A percentile compares a stretch with the other conserved stretches of the same genome.
These are phyloP conservation scores for Colletotrichum aenigma DNA, from an alignment of 2,329 filamentous ascomycete species.

Conservation along the genomic window DNA sequence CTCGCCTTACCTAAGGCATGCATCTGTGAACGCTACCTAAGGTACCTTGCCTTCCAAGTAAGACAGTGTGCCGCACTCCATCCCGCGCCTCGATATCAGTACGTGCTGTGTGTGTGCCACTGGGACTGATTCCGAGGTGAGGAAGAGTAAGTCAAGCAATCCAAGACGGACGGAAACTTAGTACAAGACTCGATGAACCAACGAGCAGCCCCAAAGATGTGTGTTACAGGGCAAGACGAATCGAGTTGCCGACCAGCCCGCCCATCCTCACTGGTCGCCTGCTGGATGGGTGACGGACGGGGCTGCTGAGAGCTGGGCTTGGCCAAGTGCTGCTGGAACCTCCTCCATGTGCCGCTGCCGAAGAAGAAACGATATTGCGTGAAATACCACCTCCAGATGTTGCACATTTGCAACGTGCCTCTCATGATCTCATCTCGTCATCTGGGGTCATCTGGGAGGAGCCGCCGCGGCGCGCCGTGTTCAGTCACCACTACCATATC, in stretches of 20 bases:
- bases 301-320: not conserved
- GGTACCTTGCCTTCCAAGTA: not conserved
- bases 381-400: not conserved
- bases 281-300: not conserved
- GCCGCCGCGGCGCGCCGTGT: not conserved
- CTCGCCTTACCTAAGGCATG: not conserved
- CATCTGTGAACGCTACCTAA: not conserved
- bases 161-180: not conserved
- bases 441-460: not conserved
- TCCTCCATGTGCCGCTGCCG: not conserved
- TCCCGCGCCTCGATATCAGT: not conserved
- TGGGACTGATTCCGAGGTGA: not conserved
- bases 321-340: not conserved
- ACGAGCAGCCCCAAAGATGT: not conserved
- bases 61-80: not conserved
- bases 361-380: constrained; percentile 1
- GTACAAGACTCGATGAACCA: not conserved
- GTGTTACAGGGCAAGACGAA: not conserved
- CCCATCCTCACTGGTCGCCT: not conserved
- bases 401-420: not conserved
- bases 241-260: not conserved
- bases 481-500: not conserved
- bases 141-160: not conserved
- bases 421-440: not conserved
- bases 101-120: not conserved